Evolutionary conservation across 2,329 filamentous ascomycete genomes (phyloP), one percentile per base, ranked within the genome.

Genomic region (Aspergillus proliferans): DNA sequence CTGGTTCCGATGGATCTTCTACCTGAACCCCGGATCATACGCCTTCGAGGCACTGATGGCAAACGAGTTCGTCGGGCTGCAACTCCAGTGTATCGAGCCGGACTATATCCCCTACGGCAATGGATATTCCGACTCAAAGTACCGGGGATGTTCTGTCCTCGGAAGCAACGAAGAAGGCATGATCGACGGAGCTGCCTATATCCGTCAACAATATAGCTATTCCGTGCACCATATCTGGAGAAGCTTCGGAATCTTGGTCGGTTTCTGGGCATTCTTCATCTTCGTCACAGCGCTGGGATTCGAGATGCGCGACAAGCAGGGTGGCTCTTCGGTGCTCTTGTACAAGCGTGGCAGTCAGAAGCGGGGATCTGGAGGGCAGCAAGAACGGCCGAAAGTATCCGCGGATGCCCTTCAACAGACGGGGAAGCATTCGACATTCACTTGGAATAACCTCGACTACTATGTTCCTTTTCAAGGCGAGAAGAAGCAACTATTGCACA

Each of bases 401-500:
- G 38, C 41, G 1, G 36, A 28, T 5, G 48, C 53, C 0, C 52
- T 64, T 4, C 40, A 51, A 1, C 49, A 86, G 62, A 87, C 81
- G 0, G 84, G 53, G 55, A 84, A 85, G 44, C 81, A 85, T 52
- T 82, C 83, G 36, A 76, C 87, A 2, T 76, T 94, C 48, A 93
- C 89, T 0, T 95, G 88, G 86, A 86, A 90, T 63, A 78, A 86
- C 48, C 81, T 95, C 46, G 87, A 85, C 60, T 95, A 95, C 63
- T 77, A 63, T 53, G 84, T 77, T 52, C 71, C 49, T 3, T 73
- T 69, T 44, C 69, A 75, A 3, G 65, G 69, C 1, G 65, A 73
- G 42, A 64, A 75, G 54, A 65, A 74, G 45, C 68, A 72, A 3
- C 61, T 85, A 7, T 67, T 85, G 10, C 72, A 82, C 52, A 75